These are phyloP conservation scores for Amauroascus niger DNA, from an alignment of 2,329 filamentous ascomycete genomes.

Conservation along the genomic window DNA sequence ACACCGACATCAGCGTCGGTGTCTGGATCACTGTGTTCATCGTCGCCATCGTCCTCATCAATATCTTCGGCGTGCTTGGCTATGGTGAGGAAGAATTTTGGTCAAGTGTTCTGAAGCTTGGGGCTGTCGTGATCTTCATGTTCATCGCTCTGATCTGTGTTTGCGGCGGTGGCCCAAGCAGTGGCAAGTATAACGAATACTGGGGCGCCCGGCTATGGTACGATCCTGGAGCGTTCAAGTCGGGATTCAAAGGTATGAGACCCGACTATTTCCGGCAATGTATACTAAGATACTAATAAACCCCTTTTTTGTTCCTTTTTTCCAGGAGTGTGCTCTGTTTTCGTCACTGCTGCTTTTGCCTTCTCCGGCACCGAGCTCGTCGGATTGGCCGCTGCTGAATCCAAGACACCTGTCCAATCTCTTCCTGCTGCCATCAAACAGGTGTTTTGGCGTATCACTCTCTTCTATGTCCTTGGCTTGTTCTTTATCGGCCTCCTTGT, in stretches of 20 bases:
- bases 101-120: slow-evolving; percentile 70
- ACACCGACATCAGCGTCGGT: slow-evolving; percentile 27
- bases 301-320: not conserved
- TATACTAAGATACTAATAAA: not conserved
- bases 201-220: slow-evolving; percentile 32
- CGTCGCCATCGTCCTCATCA: slow-evolving; percentile 60
- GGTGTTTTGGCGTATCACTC: slow-evolving; percentile 44
- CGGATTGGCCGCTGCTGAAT: slow-evolving; percentile 46
- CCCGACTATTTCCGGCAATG: not conserved
- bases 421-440: slow-evolving; percentile 42
- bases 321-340: slow-evolving; percentile 47
- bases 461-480: slow-evolving; percentile 42
- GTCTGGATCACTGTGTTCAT: slow-evolving; percentile 62
- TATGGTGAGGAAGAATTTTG: slow-evolving; percentile 79
- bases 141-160: slow-evolving; percentile 64
- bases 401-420: slow-evolving; percentile 43
- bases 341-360: slow-evolving; percentile 49
- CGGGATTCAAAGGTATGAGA: slow-evolving; percentile 33
- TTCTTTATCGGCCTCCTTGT: slow-evolving; percentile 41
- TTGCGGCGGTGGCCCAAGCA: slow-evolving; percentile 34
- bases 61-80: slow-evolving; percentile 71
- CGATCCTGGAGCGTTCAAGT: slow-evolving; percentile 39
- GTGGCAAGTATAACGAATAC: slow-evolving; percentile 25
- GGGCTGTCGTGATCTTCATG: slow-evolving; percentile 76
- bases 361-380: slow-evolving; percentile 49